These are phyloP conservation scores for Irpex lacteus DNA, from an alignment of 1,284 basidiomycete species.

Conservation along the genomic window DNA sequence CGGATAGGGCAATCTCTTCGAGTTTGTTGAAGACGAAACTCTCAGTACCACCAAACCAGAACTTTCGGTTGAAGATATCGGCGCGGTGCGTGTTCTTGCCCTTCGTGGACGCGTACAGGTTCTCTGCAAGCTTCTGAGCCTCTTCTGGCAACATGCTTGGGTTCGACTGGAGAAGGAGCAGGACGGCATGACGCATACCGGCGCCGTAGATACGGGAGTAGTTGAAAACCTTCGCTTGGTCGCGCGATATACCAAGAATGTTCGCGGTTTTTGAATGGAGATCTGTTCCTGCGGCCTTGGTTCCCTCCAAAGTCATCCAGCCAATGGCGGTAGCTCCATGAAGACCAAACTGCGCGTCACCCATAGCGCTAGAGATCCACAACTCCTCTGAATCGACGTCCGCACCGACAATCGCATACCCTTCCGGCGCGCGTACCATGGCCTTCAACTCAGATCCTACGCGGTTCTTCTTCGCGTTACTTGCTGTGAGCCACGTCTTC, in stretches of 20 bases:
- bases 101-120: conserved; percentile 92
- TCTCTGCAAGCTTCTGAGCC: conserved; percentile 81
- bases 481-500: conserved; percentile 97
- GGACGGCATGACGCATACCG: conserved; percentile 91
- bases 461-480: conserved; percentile 96
- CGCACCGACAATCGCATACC: conserved; percentile 94
- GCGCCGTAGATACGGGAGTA: conserved; percentile 99
- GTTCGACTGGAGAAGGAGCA: conserved; percentile 87
- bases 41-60: conserved; percentile 98
- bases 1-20: conserved; percentile 90
- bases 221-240: conserved; percentile 99
- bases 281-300: conserved; percentile 95
- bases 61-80: conserved; percentile 74
- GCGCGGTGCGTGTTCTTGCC: conserved; percentile 78
- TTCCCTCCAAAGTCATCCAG: conserved; percentile 99
- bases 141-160: conserved; percentile 76
- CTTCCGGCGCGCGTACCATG: conserved; percentile 93
- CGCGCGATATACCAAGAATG: conserved; percentile 91
- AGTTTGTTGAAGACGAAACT: conserved; percentile 99
- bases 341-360: conserved; percentile 96
- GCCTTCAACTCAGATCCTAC: conserved; percentile 98
- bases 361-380: conserved; percentile 99
- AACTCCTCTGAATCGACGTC: conserved; percentile 99
- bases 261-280: conserved; percentile 95
- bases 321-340: conserved; percentile 97